A percentile compares a stretch with the other conserved stretches of the same genome.
Evolutionary conservation across 805 yeast genomes (phyloP).

Genomic region (Starmerella bombicola): DNA sequence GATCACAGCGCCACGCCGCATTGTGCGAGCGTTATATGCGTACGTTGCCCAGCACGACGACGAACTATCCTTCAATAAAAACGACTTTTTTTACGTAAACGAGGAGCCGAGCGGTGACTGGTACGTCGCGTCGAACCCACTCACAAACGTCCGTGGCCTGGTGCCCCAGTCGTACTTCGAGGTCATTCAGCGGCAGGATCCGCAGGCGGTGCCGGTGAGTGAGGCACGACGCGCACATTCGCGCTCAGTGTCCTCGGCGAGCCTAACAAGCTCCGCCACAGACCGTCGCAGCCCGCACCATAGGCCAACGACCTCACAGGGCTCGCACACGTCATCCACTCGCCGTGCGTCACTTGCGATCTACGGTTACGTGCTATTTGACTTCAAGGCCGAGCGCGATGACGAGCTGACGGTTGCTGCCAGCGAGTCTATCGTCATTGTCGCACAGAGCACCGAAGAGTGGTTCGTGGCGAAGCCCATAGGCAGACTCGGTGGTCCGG

Average conservation of each 20-base stretch:
- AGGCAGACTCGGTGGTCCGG: constrained; percentile 92
- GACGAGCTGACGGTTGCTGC: constrained; percentile 78
- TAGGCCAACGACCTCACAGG: background rate
- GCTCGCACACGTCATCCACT: constrained; percentile 6
- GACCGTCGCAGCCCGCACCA: background rate
- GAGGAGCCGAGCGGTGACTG: constrained; percentile 50
- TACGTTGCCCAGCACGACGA: constrained; percentile 70
- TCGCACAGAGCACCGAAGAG: constrained; percentile 92
- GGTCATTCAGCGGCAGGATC: constrained; percentile 37
- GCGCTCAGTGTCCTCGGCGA: constrained; percentile 10
- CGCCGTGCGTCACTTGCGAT: constrained; percentile 32
- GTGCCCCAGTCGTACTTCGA: constrained; percentile 82
- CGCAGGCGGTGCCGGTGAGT: constrained; percentile 25
- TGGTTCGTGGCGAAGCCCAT: constrained; percentile 98
- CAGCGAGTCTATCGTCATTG: constrained; percentile 82
- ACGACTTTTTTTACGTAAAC: constrained; percentile 80
- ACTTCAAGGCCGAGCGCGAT: constrained; percentile 64
- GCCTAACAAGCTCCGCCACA: background rate
- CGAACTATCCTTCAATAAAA: constrained; percentile 64
- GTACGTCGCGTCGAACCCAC: constrained; percentile 84
- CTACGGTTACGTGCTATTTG: constrained; percentile 77
- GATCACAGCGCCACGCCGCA: constrained; percentile 55
- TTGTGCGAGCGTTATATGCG: constrained; percentile 67
- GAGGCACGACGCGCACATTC: constrained; percentile 20
- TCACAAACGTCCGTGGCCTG: constrained; percentile 62